Evolutionary conservation across 805 yeast species (phyloP).

Genomic region (Candida glaebosa): DNA sequence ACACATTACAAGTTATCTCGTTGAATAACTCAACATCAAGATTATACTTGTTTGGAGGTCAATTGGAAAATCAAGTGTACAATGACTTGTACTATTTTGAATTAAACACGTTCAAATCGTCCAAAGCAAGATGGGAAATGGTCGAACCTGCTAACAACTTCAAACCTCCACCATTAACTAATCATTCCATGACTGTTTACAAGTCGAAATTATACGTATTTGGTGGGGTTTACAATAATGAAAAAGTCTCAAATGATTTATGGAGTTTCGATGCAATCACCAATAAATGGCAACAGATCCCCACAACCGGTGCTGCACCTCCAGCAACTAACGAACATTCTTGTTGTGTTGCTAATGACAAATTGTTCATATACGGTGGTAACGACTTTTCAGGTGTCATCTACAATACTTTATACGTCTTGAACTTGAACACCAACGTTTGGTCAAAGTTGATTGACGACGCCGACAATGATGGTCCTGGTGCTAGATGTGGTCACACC

Average conservation of each 20-base stretch:
- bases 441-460: constrained; percentile 67
- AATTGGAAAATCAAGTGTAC: constrained; percentile 77
- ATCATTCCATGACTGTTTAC: constrained; percentile 83
- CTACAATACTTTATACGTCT: constrained; percentile 63
- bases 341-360: constrained; percentile 71
- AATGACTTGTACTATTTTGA: constrained; percentile 86
- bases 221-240: constrained; percentile 81
- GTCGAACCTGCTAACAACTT: constrained; percentile 49
- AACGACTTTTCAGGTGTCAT: constrained; percentile 71
- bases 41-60: constrained; percentile 92
- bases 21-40: constrained; percentile 41
- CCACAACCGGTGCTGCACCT: constrained; percentile 71
- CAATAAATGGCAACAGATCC: constrained; percentile 68
- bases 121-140: constrained; percentile 81
- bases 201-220: constrained; percentile 78
- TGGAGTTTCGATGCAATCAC: constrained; percentile 73
- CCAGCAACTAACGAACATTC: constrained; percentile 92
- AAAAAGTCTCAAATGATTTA: constrained; percentile 65
- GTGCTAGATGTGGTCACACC: constrained; percentile 89
- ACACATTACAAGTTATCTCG: constrained; percentile 76
- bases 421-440: constrained; percentile 65
- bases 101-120: constrained; percentile 77
- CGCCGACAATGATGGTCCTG: constrained; percentile 55
- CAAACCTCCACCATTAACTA: constrained; percentile 79
- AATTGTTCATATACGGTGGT: constrained; percentile 87